These are phyloP conservation scores for Xylaria sp. DNA, from an alignment of 2,329 filamentous ascomycete genomes.

Conservation along the genomic window DNA sequence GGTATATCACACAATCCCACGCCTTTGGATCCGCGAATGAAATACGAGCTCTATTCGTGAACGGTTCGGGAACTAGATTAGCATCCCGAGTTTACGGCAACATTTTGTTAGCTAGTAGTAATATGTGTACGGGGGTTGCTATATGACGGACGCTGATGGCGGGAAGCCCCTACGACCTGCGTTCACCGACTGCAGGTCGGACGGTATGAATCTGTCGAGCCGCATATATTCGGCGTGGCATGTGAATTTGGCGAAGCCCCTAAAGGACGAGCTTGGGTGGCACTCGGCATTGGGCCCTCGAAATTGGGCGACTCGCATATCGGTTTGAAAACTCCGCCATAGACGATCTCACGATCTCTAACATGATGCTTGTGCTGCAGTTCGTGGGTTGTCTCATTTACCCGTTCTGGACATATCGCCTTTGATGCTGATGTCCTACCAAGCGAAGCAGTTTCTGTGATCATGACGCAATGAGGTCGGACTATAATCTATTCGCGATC, in stretches of 20 bases:
- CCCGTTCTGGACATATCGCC: not conserved
- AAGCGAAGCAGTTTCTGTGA: not conserved
- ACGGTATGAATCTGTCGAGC: constrained; percentile 35
- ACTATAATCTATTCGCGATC: constrained; percentile 12
- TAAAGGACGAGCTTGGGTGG: constrained; percentile 14
- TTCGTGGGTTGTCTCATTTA: constrained; percentile 6
- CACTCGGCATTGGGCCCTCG: constrained; percentile 10
- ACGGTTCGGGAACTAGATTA: constrained; percentile 1
- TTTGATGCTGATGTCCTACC: not conserved
- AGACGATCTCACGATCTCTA: not conserved
- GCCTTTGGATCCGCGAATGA: constrained; percentile 24
- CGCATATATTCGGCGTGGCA: constrained; percentile 31
- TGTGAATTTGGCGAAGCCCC: constrained; percentile 37
- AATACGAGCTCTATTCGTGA: not conserved
- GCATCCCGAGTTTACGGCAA: constrained; percentile 9
- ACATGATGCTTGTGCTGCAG: not conserved
- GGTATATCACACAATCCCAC: constrained; percentile 24
- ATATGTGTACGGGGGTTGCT: constrained; percentile 6
- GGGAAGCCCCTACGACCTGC: constrained; percentile 32
- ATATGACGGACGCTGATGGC: constrained; percentile 11
- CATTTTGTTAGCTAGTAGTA: constrained; percentile 2
- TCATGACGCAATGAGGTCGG: constrained; percentile 13
- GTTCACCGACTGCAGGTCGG: constrained; percentile 42
- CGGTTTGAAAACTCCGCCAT: constrained; percentile 1
- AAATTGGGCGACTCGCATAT: not conserved